Conservation (phyloP, 2,329 filamentous ascomycete species). For the Claviceps paspali region DNA sequence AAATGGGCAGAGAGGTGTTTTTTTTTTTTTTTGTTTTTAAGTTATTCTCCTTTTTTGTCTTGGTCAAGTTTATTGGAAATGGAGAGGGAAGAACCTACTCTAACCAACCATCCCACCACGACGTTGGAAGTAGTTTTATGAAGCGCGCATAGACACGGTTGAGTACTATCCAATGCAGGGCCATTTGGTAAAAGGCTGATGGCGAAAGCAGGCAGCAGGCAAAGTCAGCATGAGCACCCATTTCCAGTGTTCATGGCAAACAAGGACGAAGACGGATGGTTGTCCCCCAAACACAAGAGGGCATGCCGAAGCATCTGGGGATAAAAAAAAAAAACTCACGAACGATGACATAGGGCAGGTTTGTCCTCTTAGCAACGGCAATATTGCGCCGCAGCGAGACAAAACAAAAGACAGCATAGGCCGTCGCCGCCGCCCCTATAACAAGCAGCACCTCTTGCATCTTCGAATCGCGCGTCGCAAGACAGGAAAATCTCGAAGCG, state of each 20-base stretch:
- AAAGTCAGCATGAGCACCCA: too few relatives aligned
- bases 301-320: too few relatives aligned
- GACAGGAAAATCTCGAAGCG: too few relatives aligned
- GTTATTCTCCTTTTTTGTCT: too few relatives aligned
- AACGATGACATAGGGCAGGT: constrained; percentile 35
- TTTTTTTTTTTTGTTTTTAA: too few relatives aligned
- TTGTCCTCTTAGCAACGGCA: constrained; percentile 31
- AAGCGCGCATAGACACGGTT: constrained; percentile 38
- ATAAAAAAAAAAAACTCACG: constrained; percentile 26
- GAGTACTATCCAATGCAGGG: constrained; percentile 20
- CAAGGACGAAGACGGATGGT: too few relatives aligned
- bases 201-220: too few relatives aligned
- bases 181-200: constrained; percentile 3
- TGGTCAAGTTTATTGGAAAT: too few relatives aligned
- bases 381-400: constrained; percentile 29
- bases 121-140: constrained; percentile 37
- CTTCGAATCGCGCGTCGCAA: too few relatives aligned
- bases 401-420: constrained; percentile 18
- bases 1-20: not conserved
- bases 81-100: constrained; percentile 25
- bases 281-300: too few relatives aligned
- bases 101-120: constrained; percentile 42
- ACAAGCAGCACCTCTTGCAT: constrained; percentile 21
- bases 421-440: constrained; percentile 15
- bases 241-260: too few relatives aligned